Percentiles rank a stretch among this genome's conserved stretches.
phyloP scores from a whole-genome alignment of 148 eudicot species.

The Persicaria tinctoria region DNA sequence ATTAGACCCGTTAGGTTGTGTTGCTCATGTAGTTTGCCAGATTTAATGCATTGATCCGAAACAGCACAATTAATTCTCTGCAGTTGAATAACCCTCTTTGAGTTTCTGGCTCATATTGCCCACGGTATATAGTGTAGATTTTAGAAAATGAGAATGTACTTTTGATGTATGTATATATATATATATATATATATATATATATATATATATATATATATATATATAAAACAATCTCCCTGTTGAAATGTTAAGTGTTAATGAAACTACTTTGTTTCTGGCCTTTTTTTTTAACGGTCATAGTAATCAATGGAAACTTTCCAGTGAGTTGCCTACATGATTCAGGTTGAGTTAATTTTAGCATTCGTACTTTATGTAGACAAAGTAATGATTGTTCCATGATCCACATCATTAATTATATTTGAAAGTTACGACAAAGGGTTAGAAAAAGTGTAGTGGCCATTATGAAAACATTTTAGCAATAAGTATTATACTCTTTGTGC shows the following conservation, averaged over 20 bases:
- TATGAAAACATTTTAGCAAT: too few species aligned
- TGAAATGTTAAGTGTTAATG: background rate
- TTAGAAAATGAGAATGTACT: background rate
- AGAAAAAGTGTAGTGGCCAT: background rate
- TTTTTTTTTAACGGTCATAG: background rate
- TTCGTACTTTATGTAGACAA: background rate
- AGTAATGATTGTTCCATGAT: conserved; percentile 1
- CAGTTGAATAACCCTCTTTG: background rate
- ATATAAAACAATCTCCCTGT: background rate
- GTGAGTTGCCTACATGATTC: background rate
- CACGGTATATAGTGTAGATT: background rate
- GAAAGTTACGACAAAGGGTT: background rate
- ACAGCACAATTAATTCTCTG: background rate
- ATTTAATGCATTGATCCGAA: background rate
- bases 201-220: too few species aligned
- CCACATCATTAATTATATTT: background rate
- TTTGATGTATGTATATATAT: background rate
- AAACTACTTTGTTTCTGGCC: background rate
- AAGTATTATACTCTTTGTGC: background rate
- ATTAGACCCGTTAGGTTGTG: background rate
- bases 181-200: too few species aligned
- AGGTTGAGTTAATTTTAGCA: background rate
- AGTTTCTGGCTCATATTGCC: background rate
- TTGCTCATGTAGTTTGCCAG: background rate
- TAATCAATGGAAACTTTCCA: background rate